Evolutionary conservation across 805 yeast genomes (phyloP).

Genomic region (Myxozyma udenii): DNA sequence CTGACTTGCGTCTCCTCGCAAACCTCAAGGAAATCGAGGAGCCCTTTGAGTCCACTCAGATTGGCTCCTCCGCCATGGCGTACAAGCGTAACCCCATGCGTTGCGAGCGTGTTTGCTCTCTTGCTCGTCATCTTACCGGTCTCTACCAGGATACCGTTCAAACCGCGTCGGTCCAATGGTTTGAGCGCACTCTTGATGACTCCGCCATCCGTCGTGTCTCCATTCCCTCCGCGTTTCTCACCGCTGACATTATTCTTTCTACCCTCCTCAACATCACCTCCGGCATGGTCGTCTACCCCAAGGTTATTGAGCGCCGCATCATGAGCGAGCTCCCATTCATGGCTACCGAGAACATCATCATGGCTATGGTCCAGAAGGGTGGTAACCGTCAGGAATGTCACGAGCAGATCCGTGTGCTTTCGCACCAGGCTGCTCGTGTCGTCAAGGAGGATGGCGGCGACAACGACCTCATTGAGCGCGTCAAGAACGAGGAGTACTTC

Average conservation of each 20-base stretch:
- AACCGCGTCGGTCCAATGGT: constrained; percentile 98
- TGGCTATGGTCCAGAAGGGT: constrained; percentile 99
- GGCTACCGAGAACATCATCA: constrained; percentile 98
- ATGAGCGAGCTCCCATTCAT: constrained; percentile 93
- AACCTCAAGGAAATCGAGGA: constrained; percentile 97
- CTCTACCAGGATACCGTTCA: constrained; percentile 89
- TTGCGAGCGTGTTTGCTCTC: constrained; percentile 97
- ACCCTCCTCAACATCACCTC: constrained; percentile 89
- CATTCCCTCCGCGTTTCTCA: constrained; percentile 91
- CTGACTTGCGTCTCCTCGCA: constrained; percentile 92
- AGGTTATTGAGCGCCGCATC: constrained; percentile 96
- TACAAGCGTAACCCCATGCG: constrained; percentile 99
- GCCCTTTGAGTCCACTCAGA: constrained; percentile 97
- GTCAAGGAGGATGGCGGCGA: constrained; percentile 99
- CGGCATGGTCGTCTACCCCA: constrained; percentile 96
- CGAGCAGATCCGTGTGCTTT: constrained; percentile 92
- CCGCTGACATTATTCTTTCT: constrained; percentile 87
- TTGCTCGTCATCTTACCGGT: constrained; percentile 92
- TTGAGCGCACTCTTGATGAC: constrained; percentile 97
- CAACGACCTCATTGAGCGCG: constrained; percentile 69
- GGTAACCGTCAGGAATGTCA: constrained; percentile 98
- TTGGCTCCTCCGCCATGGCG: constrained; percentile 98
- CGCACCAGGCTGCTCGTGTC: constrained; percentile 95
- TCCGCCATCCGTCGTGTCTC: constrained; percentile 97
- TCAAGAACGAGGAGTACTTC: constrained; percentile 43